phyloP scores from a whole-genome alignment of 2,329 filamentous ascomycete genomes.

The Ophiosphaerella herpotricha region DNA sequence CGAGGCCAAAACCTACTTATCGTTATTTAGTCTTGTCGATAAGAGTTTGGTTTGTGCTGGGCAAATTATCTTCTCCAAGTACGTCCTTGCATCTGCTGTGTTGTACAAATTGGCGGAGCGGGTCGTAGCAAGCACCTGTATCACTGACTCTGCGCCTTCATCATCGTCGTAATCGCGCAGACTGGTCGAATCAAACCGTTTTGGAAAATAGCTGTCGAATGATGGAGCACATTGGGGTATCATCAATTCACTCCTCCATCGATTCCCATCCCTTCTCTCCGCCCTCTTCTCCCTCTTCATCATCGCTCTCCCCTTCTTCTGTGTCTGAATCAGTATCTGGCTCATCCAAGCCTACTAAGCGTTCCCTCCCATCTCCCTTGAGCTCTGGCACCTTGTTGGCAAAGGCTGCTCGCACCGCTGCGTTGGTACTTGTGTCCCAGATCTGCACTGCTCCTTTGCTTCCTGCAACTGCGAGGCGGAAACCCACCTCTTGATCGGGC shows the following conservation, averaged over 20 bases:
- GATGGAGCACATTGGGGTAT: slow-evolving; percentile 17
- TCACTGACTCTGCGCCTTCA: neutral
- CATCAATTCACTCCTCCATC: slow-evolving; percentile 46
- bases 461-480: slow-evolving; percentile 88
- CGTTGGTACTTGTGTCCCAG: slow-evolving; percentile 96
- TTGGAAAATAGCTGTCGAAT: neutral
- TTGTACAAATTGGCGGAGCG: no score
- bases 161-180: neutral
- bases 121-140: no score
- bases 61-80: no score
- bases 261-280: slow-evolving; percentile 46
- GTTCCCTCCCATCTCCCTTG: slow-evolving; percentile 70
- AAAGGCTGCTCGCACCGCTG: slow-evolving; percentile 82
- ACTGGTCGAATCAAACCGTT: neutral
- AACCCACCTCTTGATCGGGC: slow-evolving; percentile 87
- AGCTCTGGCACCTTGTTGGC: slow-evolving; percentile 67
- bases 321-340: slow-evolving; percentile 66
- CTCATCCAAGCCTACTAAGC: slow-evolving; percentile 73
- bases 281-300: slow-evolving; percentile 43
- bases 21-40: no score
- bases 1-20: no score
- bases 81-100: no score
- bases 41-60: no score
- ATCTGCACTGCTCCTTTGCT: slow-evolving; percentile 92
- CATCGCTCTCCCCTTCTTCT: slow-evolving; percentile 53